A percentile compares a stretch with the other conserved stretches of the same genome.
Evolutionary conservation across 1,284 basidiomycete species (phyloP).

Genomic region (Spongispora temasekensis): DNA sequence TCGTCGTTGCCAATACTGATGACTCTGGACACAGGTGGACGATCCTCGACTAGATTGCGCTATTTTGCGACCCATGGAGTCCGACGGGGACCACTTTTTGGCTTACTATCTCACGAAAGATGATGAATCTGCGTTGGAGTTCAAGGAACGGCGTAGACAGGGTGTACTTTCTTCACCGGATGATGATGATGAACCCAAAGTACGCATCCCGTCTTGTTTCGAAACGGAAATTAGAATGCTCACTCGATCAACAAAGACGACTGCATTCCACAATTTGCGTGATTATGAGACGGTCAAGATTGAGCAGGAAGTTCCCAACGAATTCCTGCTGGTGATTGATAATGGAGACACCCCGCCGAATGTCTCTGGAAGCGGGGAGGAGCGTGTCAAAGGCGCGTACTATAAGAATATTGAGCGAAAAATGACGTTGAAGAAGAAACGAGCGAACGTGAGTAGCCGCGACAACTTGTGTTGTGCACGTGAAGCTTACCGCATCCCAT

Average conservation of each 20-base stretch:
- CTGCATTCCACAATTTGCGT: constrained; percentile 70
- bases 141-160: constrained; percentile 51
- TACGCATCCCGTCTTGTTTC: constrained; percentile 7
- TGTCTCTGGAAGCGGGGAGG: constrained; percentile 14
- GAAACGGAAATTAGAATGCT: neutral
- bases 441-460: constrained; percentile 61
- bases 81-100: constrained; percentile 84
- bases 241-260: constrained; percentile 46
- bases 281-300: constrained; percentile 85
- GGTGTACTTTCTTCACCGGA: constrained; percentile 46
- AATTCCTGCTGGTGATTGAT: constrained; percentile 78
- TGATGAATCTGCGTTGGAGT: constrained; percentile 65
- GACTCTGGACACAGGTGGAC: constrained; percentile 49
- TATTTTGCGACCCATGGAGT: constrained; percentile 83
- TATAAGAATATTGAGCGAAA: constrained; percentile 88
- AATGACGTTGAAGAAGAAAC: constrained; percentile 84
- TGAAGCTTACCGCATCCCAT: constrained; percentile 4
- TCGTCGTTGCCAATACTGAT: neutral
- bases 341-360: constrained; percentile 47
- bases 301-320: constrained; percentile 81
- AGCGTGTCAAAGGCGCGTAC: constrained; percentile 67
- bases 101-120: constrained; percentile 87
- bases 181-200: constrained; percentile 56
- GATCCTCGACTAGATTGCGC: constrained; percentile 82
- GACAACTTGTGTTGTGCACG: neutral